Evolutionary conservation across 2,329 filamentous ascomycete genomes (phyloP), one percentile per base, ranked within the genome.

Genomic region (Dendryphion nanum): DNA sequence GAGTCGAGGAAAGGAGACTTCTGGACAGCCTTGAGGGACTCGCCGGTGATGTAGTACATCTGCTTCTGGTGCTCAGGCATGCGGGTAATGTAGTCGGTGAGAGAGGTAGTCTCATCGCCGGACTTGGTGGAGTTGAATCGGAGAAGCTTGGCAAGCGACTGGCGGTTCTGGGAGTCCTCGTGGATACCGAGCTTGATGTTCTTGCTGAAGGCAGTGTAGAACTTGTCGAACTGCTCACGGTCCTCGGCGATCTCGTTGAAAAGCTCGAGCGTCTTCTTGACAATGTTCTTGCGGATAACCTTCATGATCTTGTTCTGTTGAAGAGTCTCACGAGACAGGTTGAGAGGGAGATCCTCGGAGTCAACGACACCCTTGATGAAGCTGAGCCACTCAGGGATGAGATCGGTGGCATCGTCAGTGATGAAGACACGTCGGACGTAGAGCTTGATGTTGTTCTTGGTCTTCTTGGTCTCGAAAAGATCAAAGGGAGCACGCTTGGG

Each of bases 241-340:
- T 98, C 93, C 81, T 98, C 93, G 43, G 93, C 85, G 52, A 98
- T 98, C 81, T 98, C 93, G 64, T 83, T 82, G 86, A 98, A 98
- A 71, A 98, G 89, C 81, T 98, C 93, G 55, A 98, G 89, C 53
- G 89, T 88, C 88, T 98, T 98, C 90, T 97, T 98, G 81, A 98
- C 90, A 55, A 98, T 95, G 85, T 98, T 98, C 89, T 98, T 98
- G 85, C 94, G 95, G 83, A 97, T 97, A 73, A 97, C 93, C 86
- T 97, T 97, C 93, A 97, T 97, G 81, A 98, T 98, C 89, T 97
- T 97, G 87, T 97, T 98, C 82, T 97, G 93, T 78, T 98, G 93
- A 35, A 98, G 89, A 42, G 91, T 97, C 85, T 98, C 93, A 86
- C 93, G 93, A 67, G 93, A 97, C 78, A 98, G 75, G 84, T 98